Conservation (phyloP, 257 asterid genomes). For the Salvia splendens region DNA sequence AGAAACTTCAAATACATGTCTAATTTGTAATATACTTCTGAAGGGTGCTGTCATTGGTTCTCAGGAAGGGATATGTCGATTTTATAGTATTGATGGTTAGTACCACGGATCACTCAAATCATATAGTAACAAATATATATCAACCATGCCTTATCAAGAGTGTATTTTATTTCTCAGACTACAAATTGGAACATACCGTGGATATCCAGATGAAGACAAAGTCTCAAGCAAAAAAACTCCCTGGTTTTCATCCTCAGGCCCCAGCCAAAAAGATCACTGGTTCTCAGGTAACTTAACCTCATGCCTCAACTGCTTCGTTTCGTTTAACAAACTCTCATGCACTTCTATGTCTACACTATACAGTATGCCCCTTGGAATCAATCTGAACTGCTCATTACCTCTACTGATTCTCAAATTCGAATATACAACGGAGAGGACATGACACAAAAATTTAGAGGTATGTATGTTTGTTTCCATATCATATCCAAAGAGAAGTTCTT, state of each 20-base stretch:
- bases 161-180: slow-evolving; percentile 38
- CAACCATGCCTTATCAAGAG: slow-evolving; percentile 21
- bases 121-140: neutral
- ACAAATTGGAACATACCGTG: slow-evolving; percentile 51
- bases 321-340: neutral
- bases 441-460: slow-evolving; percentile 62
- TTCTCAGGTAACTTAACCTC: slow-evolving; percentile 58
- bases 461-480: slow-evolving; percentile 34
- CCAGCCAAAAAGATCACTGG: slow-evolving; percentile 69
- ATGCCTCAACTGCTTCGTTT: slow-evolving; percentile 1
- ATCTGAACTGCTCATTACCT: slow-evolving; percentile 69
- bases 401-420: slow-evolving; percentile 84
- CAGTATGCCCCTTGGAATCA: slow-evolving; percentile 75
- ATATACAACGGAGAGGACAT: slow-evolving; percentile 62
- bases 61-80: slow-evolving; percentile 62
- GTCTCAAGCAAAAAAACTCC: slow-evolving; percentile 58
- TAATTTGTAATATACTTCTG: slow-evolving; percentile 15
- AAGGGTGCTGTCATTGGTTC: slow-evolving; percentile 66
- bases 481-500: slow-evolving; percentile 22
- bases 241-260: slow-evolving; percentile 59
- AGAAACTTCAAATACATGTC: slow-evolving; percentile 4
- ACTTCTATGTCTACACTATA: neutral
- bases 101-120: neutral
- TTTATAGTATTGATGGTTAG: slow-evolving; percentile 54
- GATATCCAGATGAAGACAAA: slow-evolving; percentile 59